Evolutionary conservation across 78 protist species (phyloP).

Genomic region (Anaeramoeba flamelloides): DNA sequence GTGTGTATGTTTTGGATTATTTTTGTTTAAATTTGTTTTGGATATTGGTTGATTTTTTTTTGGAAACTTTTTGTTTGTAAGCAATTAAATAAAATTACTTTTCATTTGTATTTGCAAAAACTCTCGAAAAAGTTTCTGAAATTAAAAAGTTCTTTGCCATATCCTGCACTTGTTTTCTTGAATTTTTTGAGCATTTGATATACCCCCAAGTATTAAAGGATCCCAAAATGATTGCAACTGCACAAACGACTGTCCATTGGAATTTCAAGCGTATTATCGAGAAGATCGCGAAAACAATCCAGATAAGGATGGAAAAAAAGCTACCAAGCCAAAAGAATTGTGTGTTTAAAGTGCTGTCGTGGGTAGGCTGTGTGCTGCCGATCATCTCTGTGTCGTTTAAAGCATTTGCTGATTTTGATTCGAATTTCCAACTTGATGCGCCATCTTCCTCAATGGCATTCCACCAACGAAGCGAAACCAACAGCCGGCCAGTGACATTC

Average conservation of each 20-base stretch:
- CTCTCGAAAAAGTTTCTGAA: too few species aligned
- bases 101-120: too few species aligned
- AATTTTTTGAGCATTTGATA: background rate
- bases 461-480: background rate
- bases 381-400: background rate
- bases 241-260: background rate
- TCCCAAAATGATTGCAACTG: background rate
- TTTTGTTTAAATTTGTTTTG: too few species aligned
- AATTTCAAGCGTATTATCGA: background rate
- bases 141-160: too few species aligned
- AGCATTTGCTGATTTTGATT: background rate
- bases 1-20: too few species aligned
- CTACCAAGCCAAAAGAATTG: background rate
- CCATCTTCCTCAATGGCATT: background rate
- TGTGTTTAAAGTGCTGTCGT: background rate
- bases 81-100: too few species aligned
- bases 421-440: background rate
- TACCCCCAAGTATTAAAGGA: background rate
- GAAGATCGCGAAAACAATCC: background rate
- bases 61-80: too few species aligned
- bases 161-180: background rate
- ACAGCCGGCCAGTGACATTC: background rate
- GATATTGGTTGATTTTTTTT: too few species aligned
- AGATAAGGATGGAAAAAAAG: too few species aligned
- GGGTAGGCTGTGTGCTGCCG: too few species aligned